Evolutionary conservation across 352 stramenopile genomes (phyloP).

Genomic region (Thraustochytrium striatum): DNA sequence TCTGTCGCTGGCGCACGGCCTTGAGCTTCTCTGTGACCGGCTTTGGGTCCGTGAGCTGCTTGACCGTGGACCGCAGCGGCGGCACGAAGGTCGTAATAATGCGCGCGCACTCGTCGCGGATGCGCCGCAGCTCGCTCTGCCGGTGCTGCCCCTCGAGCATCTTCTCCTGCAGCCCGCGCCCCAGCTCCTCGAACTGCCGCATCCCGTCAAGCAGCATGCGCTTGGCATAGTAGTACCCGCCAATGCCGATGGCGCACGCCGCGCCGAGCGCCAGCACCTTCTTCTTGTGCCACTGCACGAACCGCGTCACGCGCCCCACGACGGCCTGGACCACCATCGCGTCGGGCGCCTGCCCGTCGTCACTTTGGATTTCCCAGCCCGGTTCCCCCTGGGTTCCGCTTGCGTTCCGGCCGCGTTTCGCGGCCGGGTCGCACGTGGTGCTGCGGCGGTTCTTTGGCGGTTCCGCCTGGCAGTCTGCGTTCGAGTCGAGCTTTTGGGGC

Average conservation of each 20-base stretch:
- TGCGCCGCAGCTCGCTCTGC: conserved; percentile 10
- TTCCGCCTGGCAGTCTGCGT: too few relatives aligned
- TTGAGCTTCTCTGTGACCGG: conserved; percentile 39
- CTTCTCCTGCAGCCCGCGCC: conserved; percentile 35
- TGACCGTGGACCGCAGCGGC: conserved; percentile 15
- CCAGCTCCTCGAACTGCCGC: conserved; percentile 27
- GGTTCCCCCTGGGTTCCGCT: too few relatives aligned
- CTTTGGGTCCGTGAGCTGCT: conserved; percentile 41
- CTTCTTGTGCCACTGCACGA: conserved; percentile 45
- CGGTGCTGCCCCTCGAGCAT: conserved; percentile 30
- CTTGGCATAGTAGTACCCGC: conserved; percentile 45
- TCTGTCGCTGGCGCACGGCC: background rate
- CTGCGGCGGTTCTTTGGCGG: too few relatives aligned
- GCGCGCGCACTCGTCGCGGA: conserved; percentile 8
- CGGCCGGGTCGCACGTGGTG: too few relatives aligned
- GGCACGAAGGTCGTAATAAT: conserved; percentile 36
- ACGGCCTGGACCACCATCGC: too few relatives aligned
- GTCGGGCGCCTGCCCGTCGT: too few relatives aligned
- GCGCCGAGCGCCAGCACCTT: conserved; percentile 37
- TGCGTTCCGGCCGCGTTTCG: too few relatives aligned
- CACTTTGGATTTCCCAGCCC: too few relatives aligned
- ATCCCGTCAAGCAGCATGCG: conserved; percentile 32
- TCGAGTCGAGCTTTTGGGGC: too few relatives aligned
- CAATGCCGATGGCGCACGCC: conserved; percentile 2
- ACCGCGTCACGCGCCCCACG: background rate